These are phyloP conservation scores for Hyaloscypha hepaticicola DNA, from an alignment of 495 filamentous ascomycete species.

Conservation along the genomic window DNA sequence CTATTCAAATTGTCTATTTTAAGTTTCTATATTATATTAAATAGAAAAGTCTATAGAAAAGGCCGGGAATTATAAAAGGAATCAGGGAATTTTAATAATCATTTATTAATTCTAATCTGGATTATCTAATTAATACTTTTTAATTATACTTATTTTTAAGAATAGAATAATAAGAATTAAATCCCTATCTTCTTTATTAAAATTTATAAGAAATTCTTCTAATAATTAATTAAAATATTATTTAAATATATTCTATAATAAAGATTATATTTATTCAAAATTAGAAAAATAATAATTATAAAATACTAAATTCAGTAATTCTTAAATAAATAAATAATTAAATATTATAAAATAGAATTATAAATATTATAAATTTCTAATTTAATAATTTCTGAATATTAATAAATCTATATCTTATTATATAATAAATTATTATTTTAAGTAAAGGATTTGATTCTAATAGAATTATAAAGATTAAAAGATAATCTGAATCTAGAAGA, in stretches of 20 bases:
- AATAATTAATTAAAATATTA: constrained; percentile 18
- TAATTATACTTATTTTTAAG: too few species aligned
- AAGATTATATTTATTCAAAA: constrained; percentile 22
- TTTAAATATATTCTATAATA: constrained; percentile 22
- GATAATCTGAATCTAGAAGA: constrained; percentile 23
- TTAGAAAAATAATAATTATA: too few species aligned
- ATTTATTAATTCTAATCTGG: too few species aligned
- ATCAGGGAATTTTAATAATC: constrained; percentile 21
- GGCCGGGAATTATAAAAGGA: constrained; percentile 13
- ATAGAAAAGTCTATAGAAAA: constrained; percentile 14
- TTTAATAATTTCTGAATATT: constrained; percentile 19
- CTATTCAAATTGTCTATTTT: constrained; percentile 14
- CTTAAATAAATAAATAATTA: constrained; percentile 16
- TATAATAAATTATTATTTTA: constrained; percentile 23
- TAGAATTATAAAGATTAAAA: constrained; percentile 16
- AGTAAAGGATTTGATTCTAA: too few species aligned
- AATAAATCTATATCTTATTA: constrained; percentile 14
- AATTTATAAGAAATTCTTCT: constrained; percentile 24
- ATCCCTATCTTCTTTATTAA: too few species aligned
- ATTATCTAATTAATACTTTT: too few species aligned
- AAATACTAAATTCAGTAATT: constrained; percentile 21
- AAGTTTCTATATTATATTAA: constrained; percentile 22
- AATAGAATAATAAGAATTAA: too few species aligned
- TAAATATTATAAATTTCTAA: constrained; percentile 13
- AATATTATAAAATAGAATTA: constrained; percentile 18